Percentiles rank a stretch among this genome's conserved stretches.
Conservation (phyloP, 2,329 filamentous ascomycete species). For the Colletotrichum sp. region DNA sequence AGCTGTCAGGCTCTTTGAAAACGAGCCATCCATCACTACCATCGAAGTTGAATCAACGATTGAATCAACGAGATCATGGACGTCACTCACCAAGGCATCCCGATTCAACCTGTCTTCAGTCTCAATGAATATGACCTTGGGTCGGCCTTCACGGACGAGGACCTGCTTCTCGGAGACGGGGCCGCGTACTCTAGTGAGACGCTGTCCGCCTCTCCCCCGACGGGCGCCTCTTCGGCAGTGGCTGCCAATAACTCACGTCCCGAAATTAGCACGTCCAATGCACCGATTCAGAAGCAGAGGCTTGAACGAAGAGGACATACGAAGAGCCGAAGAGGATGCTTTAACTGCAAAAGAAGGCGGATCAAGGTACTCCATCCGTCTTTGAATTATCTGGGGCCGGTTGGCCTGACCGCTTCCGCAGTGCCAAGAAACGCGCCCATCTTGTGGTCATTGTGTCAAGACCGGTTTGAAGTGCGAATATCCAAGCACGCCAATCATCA, state of each 20-base stretch:
- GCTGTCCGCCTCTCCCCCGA: slow-evolving; percentile 29
- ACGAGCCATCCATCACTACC: background rate
- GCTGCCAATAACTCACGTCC: background rate
- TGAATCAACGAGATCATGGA: background rate
- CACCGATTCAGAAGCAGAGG: slow-evolving; percentile 38
- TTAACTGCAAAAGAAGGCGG: slow-evolving; percentile 69
- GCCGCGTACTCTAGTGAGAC: slow-evolving; percentile 26
- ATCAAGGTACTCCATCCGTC: slow-evolving; percentile 56
- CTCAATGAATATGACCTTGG: slow-evolving; percentile 42
- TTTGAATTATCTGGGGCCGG: background rate
- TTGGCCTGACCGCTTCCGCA: slow-evolving; percentile 29
- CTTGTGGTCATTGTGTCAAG: slow-evolving; percentile 68
- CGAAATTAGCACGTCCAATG: background rate
- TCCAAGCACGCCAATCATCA: slow-evolving; percentile 54
- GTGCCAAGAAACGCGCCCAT: slow-evolving; percentile 70
- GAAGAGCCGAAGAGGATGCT: slow-evolving; percentile 70
- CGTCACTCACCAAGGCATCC: background rate
- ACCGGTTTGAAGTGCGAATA: slow-evolving; percentile 69
- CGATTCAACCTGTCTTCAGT: slow-evolving; percentile 34
- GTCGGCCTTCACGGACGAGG: slow-evolving; percentile 37
- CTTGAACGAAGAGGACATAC: slow-evolving; percentile 67
- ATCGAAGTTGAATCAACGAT: no score
- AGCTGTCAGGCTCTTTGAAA: background rate
- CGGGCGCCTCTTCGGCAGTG: background rate
- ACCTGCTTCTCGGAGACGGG: slow-evolving; percentile 23